Conservation (phyloP, 352 stramenopile species). For the Phytophthora citrophthora region DNA sequence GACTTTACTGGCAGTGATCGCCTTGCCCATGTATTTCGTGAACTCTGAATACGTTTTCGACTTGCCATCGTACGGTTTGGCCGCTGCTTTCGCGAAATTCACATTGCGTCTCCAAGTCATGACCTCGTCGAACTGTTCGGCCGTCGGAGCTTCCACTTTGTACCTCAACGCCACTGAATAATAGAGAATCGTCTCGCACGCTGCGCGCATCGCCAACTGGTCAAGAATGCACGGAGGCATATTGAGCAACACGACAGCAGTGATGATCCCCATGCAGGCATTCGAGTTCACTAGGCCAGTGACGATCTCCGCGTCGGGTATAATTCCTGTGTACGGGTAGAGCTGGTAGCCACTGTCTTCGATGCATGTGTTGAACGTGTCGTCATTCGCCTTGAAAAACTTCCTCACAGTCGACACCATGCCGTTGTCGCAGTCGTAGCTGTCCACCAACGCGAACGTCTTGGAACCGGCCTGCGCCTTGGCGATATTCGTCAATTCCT, state of each 20-base stretch:
- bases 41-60: slow-evolving; percentile 59
- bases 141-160: slow-evolving; percentile 33
- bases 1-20: slow-evolving; percentile 43
- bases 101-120: slow-evolving; percentile 63
- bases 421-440: slow-evolving; percentile 46
- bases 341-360: slow-evolving; percentile 59
- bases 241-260: slow-evolving; percentile 42
- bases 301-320: slow-evolving; percentile 46
- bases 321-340: slow-evolving; percentile 61
- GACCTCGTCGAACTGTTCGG: slow-evolving; percentile 49
- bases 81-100: slow-evolving; percentile 52
- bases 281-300: slow-evolving; percentile 49
- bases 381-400: slow-evolving; percentile 58
- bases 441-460: slow-evolving; percentile 56
- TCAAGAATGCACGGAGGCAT: slow-evolving; percentile 59
- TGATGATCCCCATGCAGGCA: slow-evolving; percentile 62
- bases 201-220: slow-evolving; percentile 55
- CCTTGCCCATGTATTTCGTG: slow-evolving; percentile 46
- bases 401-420: slow-evolving; percentile 45
- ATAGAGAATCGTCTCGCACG: slow-evolving; percentile 70
- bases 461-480: slow-evolving; percentile 42
- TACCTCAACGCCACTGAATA: slow-evolving; percentile 54
- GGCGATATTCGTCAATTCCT: slow-evolving; percentile 34
- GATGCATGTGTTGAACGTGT: slow-evolving; percentile 56
- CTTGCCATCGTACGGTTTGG: slow-evolving; percentile 54